phyloP scores from a whole-genome alignment of 2,329 filamentous ascomycete genomes.

The Teratosphaeria zuluensis region DNA sequence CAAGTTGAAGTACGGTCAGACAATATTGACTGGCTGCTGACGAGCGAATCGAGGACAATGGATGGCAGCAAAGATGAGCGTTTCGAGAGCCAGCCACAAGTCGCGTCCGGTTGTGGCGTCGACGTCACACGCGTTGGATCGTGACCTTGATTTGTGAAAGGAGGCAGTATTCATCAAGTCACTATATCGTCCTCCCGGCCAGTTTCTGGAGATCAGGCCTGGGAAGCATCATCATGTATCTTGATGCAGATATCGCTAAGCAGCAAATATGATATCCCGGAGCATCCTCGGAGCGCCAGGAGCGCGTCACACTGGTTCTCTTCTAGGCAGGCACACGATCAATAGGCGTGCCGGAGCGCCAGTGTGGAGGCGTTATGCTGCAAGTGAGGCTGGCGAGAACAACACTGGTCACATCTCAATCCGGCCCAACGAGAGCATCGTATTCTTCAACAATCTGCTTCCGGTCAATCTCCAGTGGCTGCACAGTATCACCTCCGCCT shows the following conservation, averaged over 20 bases:
- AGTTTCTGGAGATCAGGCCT: not conserved
- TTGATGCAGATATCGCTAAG: not conserved
- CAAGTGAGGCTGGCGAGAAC: slow-evolving; percentile 44
- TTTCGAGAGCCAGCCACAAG: not conserved
- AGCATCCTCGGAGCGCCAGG: not conserved
- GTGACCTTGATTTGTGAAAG: not conserved
- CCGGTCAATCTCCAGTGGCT: slow-evolving; percentile 65
- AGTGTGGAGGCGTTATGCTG: not conserved
- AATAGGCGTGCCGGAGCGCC: not conserved
- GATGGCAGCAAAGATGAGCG: not conserved
- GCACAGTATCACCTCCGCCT: slow-evolving; percentile 42
- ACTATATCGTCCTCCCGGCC: not conserved
- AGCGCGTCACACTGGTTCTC: not conserved
- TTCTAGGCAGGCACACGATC: not conserved
- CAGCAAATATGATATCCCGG: not conserved
- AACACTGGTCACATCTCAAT: slow-evolving; percentile 75
- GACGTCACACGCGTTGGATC: not conserved
- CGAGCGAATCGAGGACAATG: not conserved
- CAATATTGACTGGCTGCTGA: not conserved
- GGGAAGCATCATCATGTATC: not conserved
- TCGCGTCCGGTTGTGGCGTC: not conserved
- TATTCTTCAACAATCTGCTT: slow-evolving; percentile 90
- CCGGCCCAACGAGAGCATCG: slow-evolving; percentile 64
- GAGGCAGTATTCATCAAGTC: too few relatives aligned
- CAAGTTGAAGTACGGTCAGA: not conserved